A percentile compares a stretch with the other conserved stretches of the same genome.
Conservation (phyloP, 176 grass and related monocot species). For the Carex kokanica region DNA sequence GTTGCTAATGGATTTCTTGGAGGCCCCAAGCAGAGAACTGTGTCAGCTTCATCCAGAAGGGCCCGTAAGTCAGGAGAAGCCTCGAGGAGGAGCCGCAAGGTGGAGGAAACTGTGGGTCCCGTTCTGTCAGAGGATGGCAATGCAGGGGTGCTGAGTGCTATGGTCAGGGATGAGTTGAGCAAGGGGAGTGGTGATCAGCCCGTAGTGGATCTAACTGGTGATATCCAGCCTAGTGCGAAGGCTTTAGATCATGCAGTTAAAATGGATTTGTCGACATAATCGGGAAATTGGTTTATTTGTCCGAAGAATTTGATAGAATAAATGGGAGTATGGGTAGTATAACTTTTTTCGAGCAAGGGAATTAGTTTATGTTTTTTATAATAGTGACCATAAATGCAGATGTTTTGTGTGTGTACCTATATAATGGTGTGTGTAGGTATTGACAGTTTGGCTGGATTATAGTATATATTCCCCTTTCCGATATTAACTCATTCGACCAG, state of each 20-base stretch:
- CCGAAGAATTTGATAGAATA: conserved; percentile 27
- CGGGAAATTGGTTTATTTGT: conserved; percentile 24
- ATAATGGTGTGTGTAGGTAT: conserved; percentile 16
- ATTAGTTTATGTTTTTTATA: conserved; percentile 23
- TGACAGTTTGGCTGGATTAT: conserved; percentile 25
- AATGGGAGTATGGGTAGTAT: background rate
- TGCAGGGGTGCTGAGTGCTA: background rate
- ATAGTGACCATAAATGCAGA: conserved; percentile 24
- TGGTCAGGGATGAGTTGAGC: background rate
- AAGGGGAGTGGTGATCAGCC: background rate
- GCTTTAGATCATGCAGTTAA: background rate
- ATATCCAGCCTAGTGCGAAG: background rate
- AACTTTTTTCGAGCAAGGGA: background rate
- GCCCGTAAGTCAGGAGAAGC: conserved; percentile 35
- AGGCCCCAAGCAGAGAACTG: conserved; percentile 50
- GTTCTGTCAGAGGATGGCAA: background rate
- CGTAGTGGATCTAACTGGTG: background rate
- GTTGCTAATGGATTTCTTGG: conserved; percentile 73
- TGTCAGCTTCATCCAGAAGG: conserved; percentile 38
- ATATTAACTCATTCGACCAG: background rate
- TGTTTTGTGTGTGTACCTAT: conserved; percentile 21
- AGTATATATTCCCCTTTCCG: background rate
- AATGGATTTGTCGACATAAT: conserved; percentile 10
- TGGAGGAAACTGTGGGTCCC: background rate
- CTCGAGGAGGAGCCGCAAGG: conserved; percentile 4